Evolutionary conservation across 2,329 filamentous ascomycete species (phyloP), one percentile per base, ranked within the genome.

Genomic region (Aspergillus pseudotamarii): DNA sequence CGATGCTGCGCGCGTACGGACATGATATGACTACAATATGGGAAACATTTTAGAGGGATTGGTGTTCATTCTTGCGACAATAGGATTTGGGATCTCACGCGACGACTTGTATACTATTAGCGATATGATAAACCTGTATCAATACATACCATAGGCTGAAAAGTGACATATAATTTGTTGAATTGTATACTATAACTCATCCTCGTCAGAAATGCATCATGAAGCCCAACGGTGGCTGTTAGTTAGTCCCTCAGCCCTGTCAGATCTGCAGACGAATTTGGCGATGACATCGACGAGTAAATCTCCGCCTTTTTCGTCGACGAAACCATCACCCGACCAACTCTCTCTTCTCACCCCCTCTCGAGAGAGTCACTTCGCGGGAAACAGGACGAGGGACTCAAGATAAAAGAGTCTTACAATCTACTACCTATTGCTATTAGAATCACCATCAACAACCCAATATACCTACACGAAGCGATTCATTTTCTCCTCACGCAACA

Each of bases 1-100:
- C 21, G 78, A 82, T 59, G 74, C 77, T 12, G 76, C 77, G 43
- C 79, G 80, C 57, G 80, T 82, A 38, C 74, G 80, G 58, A 74
- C 73, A 19, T 79, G 69, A 75, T 59, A 59, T 41, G 48, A 32
- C 19, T 63, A 46, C 28, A 55, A 53, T 26, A 48, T 51, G 48
- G 26, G 48, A 51, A 51, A 32, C 19, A 32, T 12, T 32, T n/a
- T 36, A 38, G 51, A 51, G 23, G 32, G 46, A 28, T 46, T 26
- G 51, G 43, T 23, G 19, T 53, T 60, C 48, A 55, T 51, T 38
- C 60, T 30, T 51, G 48, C 48, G 48, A 51, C 16, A 11, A 51
- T 51, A 12, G 28, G 48, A 32, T 45, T 55, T 54, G 51, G 65
- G 59, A 30, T 63, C 56, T 62, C 38, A 64, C 48, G 60, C 58